A percentile compares a stretch with the other conserved stretches of the same genome.
Conservation (phyloP, 768 basidiomycete genomes). For the Kwoniella botswanensis region DNA sequence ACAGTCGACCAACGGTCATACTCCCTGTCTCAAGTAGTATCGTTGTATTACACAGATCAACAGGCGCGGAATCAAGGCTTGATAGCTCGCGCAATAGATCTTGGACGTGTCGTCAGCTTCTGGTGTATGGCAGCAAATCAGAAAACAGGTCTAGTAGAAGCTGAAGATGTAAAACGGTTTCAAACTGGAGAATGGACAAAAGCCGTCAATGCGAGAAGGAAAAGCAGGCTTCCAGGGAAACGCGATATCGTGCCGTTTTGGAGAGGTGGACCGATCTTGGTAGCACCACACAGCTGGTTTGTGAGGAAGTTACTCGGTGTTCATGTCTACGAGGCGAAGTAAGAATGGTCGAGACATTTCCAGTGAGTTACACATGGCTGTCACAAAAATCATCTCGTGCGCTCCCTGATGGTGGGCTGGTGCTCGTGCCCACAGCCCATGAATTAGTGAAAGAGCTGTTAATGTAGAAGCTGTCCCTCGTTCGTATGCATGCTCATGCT, state of each 20-base stretch:
- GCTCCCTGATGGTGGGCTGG: too few relatives aligned
- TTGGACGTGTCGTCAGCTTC: constrained; percentile 14
- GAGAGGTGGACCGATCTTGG: constrained; percentile 23
- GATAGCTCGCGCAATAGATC: constrained; percentile 2
- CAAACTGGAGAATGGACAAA: constrained; percentile 21
- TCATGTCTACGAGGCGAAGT: constrained; percentile 19
- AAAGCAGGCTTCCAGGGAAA: constrained; percentile 15
- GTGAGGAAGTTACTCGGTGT: constrained; percentile 21
- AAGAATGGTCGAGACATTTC: neutral
- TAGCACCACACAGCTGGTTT: constrained; percentile 23
- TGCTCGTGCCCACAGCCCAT: too few relatives aligned
- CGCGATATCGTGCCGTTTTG: constrained; percentile 21
- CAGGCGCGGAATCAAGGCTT: neutral
- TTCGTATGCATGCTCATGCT: too few relatives aligned
- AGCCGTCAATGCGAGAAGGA: constrained; percentile 11
- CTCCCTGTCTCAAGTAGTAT: constrained; percentile 3
- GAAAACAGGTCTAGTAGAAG: constrained; percentile 20
- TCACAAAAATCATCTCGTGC: neutral
- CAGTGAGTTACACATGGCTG: neutral
- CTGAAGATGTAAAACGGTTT: constrained; percentile 22
- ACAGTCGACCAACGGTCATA: constrained; percentile 1
- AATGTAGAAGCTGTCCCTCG: too few relatives aligned
- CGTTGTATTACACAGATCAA: neutral
- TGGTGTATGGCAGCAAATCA: constrained; percentile 22
- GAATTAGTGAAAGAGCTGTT: too few relatives aligned